A percentile compares a stretch with the other conserved stretches of the same genome.
Evolutionary conservation across 306 rosid species (phyloP).

Genomic region (Ormosia emarginata): DNA sequence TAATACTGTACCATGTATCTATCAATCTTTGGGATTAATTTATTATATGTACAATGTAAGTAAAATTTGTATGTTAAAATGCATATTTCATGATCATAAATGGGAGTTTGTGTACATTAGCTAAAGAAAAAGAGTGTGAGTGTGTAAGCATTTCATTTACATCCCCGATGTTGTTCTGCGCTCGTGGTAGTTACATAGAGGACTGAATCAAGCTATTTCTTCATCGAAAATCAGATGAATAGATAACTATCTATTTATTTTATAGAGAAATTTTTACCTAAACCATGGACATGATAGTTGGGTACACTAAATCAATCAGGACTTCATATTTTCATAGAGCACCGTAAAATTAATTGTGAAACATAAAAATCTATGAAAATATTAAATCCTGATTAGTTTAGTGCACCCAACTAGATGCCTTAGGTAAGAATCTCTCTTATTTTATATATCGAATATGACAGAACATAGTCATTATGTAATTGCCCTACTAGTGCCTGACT

Average conservation of each 20-base stretch:
- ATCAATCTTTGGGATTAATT: neutral
- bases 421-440: no score
- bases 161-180: neutral
- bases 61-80: conserved; percentile 4
- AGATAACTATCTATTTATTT: neutral
- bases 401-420: no score
- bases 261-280: no score
- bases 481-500: neutral
- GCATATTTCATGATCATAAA: conserved; percentile 8
- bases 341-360: no score
- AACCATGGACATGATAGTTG: no score
- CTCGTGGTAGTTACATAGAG: neutral
- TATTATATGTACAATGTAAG: conserved; percentile 14
- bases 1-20: neutral
- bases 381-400: no score
- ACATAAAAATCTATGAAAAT: no score
- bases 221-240: neutral
- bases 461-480: neutral
- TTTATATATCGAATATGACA: neutral
- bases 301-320: no score
- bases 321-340: no score
- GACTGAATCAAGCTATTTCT: neutral
- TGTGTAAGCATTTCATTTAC: neutral
- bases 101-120: conserved; percentile 4
- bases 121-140: neutral